Percentiles rank a stretch among this genome's conserved stretches.
Conservation (phyloP, 805 yeast species). For the Saturnispora serradocipensis region DNA sequence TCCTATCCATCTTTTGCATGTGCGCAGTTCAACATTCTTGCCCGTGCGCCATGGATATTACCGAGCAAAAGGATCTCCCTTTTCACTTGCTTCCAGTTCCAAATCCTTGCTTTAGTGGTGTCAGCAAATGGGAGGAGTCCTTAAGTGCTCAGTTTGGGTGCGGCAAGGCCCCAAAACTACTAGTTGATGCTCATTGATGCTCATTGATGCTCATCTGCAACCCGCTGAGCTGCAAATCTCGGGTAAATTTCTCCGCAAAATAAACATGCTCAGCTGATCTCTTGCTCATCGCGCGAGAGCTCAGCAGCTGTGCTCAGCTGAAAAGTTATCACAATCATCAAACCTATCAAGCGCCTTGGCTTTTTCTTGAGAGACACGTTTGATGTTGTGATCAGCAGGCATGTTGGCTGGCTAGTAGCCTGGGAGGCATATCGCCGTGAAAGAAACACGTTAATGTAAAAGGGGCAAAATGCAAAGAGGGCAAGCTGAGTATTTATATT, state of each 20-base stretch:
- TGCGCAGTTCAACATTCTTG: not conserved
- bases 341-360: too few relatives aligned
- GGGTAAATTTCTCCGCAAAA: not conserved
- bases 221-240: not conserved
- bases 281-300: too few relatives aligned
- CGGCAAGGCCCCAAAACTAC: not conserved
- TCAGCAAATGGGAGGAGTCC: not conserved
- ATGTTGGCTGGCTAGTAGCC: too few relatives aligned
- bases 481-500: not conserved
- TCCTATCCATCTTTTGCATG: too few relatives aligned
- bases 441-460: not conserved
- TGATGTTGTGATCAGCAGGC: too few relatives aligned
- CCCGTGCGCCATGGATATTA: not conserved
- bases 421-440: too few relatives aligned
- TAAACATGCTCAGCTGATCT: not conserved
- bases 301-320: too few relatives aligned
- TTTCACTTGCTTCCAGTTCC: not conserved
- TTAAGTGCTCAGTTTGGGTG: not conserved
- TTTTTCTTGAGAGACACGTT: too few relatives aligned
- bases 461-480: not conserved
- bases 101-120: not conserved
- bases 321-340: too few relatives aligned
- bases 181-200: not conserved
- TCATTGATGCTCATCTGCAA: not conserved
- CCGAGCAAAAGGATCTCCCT: not conserved